A percentile compares a stretch with the other conserved stretches of the same genome.
Evolutionary conservation across 78 protist genomes (phyloP).

Genomic region (Dictyostelium capitatum): DNA sequence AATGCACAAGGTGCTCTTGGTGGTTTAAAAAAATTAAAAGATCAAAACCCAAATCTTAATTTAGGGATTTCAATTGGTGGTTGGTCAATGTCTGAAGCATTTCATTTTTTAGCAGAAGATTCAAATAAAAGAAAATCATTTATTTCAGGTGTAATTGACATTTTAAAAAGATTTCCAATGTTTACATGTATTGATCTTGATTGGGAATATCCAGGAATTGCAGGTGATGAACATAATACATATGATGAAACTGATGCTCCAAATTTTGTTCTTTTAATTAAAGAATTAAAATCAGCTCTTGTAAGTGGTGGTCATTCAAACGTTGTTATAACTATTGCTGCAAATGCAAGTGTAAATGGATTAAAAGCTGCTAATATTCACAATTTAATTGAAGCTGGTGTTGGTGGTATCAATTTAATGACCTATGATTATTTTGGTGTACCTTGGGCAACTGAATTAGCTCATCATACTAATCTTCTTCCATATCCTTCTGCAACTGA

Average conservation of each 20-base stretch:
- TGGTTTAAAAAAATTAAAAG: neutral
- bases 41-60: neutral
- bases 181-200: neutral
- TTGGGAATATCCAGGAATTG: neutral
- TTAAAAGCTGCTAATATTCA: neutral
- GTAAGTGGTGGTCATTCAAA: neutral
- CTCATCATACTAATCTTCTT: neutral
- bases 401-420: constrained; percentile 12
- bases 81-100: constrained; percentile 12
- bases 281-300: neutral
- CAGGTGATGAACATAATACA: neutral
- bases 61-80: constrained; percentile 14
- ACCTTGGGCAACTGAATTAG: neutral
- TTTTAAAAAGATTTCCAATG: constrained; percentile 19
- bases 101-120: neutral
- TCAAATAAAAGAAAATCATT: neutral
- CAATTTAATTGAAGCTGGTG: neutral
- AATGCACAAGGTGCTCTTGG: constrained; percentile 13
- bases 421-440: constrained; percentile 30
- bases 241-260: neutral
- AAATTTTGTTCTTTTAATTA: constrained; percentile 17
- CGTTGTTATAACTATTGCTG: constrained; percentile 3
- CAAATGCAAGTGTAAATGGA: neutral
- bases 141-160: neutral
- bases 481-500: neutral